These are phyloP conservation scores for Hortiboletus flavorubellus DNA, from an alignment of 768 basidiomycete genomes.

Conservation along the genomic window DNA sequence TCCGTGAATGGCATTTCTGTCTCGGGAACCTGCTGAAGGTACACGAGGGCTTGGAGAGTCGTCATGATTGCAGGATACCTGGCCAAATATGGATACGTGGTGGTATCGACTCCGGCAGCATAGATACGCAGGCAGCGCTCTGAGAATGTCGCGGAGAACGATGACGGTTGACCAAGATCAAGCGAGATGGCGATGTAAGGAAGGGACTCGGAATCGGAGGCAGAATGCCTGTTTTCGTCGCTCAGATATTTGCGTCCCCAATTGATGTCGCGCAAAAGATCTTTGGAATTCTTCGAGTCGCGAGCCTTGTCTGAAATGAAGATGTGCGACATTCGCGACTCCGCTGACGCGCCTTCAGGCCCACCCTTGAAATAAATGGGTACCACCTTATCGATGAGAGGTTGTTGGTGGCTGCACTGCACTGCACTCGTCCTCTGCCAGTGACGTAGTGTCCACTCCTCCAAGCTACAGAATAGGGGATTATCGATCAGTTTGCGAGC, in stretches of 20 bases:
- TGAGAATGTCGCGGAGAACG: conserved; percentile 3
- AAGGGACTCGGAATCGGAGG: background rate
- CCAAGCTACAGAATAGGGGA: background rate
- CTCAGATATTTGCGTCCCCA: background rate
- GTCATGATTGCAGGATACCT: background rate
- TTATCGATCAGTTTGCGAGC: background rate
- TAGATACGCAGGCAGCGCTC: conserved; percentile 8
- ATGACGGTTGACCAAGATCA: background rate
- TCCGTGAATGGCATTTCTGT: background rate
- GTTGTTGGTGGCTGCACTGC: conserved; percentile 15
- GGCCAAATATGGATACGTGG: conserved; percentile 5
- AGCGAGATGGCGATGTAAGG: conserved; percentile 11
- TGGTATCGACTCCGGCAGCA: background rate
- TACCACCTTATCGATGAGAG: conserved; percentile 10
- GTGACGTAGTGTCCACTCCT: conserved; percentile 9
- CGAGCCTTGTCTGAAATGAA: conserved; percentile 20
- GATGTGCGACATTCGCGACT: conserved; percentile 8
- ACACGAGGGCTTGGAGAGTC: background rate
- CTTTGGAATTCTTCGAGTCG: background rate
- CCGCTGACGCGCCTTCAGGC: no score
- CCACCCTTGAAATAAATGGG: conserved; percentile 11
- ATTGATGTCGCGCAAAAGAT: background rate
- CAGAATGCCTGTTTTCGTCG: background rate
- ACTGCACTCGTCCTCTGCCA: conserved; percentile 16
- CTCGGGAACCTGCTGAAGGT: background rate